These are phyloP conservation scores for Candida bentonensis DNA, from an alignment of 805 yeast genomes.

Conservation along the genomic window DNA sequence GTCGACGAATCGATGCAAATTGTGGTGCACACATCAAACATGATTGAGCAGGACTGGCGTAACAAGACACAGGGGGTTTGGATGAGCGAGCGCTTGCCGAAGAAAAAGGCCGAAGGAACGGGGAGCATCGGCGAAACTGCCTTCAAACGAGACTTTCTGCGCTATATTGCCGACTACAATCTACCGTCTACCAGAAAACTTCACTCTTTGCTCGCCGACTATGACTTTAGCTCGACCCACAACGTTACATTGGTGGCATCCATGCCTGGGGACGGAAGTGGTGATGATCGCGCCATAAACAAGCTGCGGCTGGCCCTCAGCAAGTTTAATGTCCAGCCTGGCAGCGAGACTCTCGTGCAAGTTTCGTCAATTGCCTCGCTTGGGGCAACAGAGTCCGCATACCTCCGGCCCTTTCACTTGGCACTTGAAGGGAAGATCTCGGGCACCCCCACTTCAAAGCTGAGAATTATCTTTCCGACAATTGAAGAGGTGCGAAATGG, in stretches of 20 bases:
- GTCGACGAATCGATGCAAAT: constrained; percentile 10
- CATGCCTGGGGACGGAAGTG: constrained; percentile 17
- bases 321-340: constrained; percentile 4
- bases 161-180: constrained; percentile 15
- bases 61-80: constrained; percentile 21
- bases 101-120: neutral
- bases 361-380: constrained; percentile 18
- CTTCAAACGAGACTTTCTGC: constrained; percentile 16
- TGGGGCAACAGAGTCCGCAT: constrained; percentile 10
- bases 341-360: constrained; percentile 11
- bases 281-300: neutral
- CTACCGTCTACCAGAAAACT: constrained; percentile 7
- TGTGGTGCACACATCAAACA: constrained; percentile 21
- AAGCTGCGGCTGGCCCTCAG: constrained; percentile 6
- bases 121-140: too few species aligned
- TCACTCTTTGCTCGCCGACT: constrained; percentile 8
- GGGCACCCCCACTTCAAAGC: constrained; percentile 16
- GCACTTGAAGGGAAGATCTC: constrained; percentile 16
- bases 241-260: constrained; percentile 17
- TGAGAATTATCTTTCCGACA: constrained; percentile 33
- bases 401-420: constrained; percentile 9
- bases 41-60: constrained; percentile 20
- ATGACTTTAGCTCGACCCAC: constrained; percentile 15
- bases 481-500: constrained; percentile 26
- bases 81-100: constrained; percentile 9